Base-by-base conservation (phyloP, 257 asterid species). In the Plectranthus barbatus region DNA sequence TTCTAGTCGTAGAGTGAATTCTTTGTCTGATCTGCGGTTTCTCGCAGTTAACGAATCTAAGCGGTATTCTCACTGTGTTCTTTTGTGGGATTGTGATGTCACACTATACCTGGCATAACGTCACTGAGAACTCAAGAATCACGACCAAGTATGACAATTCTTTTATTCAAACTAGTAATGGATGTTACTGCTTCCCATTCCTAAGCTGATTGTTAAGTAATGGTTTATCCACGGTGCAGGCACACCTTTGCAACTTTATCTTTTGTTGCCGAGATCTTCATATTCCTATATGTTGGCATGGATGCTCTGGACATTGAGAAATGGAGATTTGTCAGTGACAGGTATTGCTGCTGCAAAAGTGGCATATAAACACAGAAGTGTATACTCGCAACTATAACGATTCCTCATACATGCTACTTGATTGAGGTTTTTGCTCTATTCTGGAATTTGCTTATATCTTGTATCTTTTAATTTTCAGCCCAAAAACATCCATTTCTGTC, bases 81-180 rank as follows among this genome's bases (percentile, higher is more conserved):
- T 93, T 93, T 86, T 87, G 92, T 54, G 99, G 99, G 64, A 90
- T 93, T 67, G 97, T 90, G 79, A 93, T 93, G 99, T 93, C 99
- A 3, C 99, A 93, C 59, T 93, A 93, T 70, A 93, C 99, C 57
- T 93, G 99, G 99, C 99, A 93, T 80, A 93, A 93, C 78, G 99
- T 93, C 65, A 93, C 99, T 0, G 96, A 90, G 80, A 90, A 91
- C 77, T 93, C 99, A 52, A 85, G 99, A 79, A 76, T 87, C 56
- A 93, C 97, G 56, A 90, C 99, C 69, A 93, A 86, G 99, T 93
- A 90, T 63, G 91, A 44, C 21, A 15, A 68, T 36, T 21, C 7
- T 50, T 14, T 57, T 7, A 1, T 20, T 26, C 19, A 36, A 62
- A 20, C 42, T 56, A 41, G 37, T 24, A 21, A 4, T 4, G 51